Conservation (phyloP, 1,284 basidiomycete genomes). For the Leucoagaricus sp. region DNA sequence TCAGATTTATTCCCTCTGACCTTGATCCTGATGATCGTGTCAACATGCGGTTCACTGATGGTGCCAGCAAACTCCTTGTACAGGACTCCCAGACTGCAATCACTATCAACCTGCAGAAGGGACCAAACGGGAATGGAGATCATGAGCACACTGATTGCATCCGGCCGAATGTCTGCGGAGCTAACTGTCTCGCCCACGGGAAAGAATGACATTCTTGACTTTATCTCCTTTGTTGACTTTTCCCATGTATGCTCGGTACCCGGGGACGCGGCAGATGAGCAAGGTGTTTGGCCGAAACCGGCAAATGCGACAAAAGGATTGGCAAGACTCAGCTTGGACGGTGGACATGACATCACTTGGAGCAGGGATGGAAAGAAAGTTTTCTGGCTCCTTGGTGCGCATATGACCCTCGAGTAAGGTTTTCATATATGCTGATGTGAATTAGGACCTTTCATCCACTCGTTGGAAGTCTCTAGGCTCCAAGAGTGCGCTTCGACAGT, state of each 20-base stretch:
- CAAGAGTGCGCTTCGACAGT: conserved; percentile 48
- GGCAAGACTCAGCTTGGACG: conserved; percentile 64
- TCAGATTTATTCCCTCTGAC: conserved; percentile 46
- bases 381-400: conserved; percentile 72
- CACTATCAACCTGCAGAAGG: conserved; percentile 51
- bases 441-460: conserved; percentile 66
- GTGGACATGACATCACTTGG: conserved; percentile 68
- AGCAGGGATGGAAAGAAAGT: conserved; percentile 61
- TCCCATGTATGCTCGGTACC: conserved; percentile 61
- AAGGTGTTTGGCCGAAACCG: conserved; percentile 65
- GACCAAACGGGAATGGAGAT: conserved; percentile 47
- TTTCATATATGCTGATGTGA: not conserved
- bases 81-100: conserved; percentile 55
- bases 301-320: conserved; percentile 62
- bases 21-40: conserved; percentile 39
- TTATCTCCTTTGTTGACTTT: conserved; percentile 65
- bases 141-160: conserved; percentile 51
- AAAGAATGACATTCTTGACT: conserved; percentile 27
- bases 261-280: conserved; percentile 38
- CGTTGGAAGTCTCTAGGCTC: conserved; percentile 55
- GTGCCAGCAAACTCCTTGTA: conserved; percentile 54
- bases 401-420: conserved; percentile 6
- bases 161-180: conserved; percentile 58
- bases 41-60: conserved; percentile 54
- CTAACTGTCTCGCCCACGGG: conserved; percentile 41